These are phyloP conservation scores for Hanseniaspora thailandica DNA, from an alignment of 805 yeast species.

Conservation along the genomic window DNA sequence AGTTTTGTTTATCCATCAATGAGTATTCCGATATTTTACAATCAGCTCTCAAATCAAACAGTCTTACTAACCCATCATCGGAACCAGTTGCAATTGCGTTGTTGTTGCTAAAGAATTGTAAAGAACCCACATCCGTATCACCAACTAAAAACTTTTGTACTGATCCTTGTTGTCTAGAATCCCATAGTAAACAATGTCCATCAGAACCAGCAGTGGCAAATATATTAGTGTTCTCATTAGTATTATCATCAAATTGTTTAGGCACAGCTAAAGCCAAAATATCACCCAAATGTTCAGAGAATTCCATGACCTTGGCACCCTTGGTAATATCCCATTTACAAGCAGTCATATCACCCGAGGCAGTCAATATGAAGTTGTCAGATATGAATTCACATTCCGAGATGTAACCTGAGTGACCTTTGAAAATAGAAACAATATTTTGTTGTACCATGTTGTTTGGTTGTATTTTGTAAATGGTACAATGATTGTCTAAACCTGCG, in stretches of 20 bases:
- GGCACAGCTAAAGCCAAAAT: constrained; percentile 40
- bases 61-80: constrained; percentile 61
- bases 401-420: constrained; percentile 75
- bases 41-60: constrained; percentile 69
- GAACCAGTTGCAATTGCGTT: constrained; percentile 61
- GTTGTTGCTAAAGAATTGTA: constrained; percentile 59
- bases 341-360: constrained; percentile 75
- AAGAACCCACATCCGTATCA: constrained; percentile 50
- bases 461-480: constrained; percentile 51
- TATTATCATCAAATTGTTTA: constrained; percentile 5
- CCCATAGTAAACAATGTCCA: constrained; percentile 59
- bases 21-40: constrained; percentile 49
- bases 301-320: constrained; percentile 43
- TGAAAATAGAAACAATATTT: constrained; percentile 42
- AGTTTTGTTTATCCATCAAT: constrained; percentile 19
- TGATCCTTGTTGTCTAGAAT: constrained; percentile 37
- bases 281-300: constrained; percentile 61
- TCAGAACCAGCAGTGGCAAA: constrained; percentile 61
- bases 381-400: constrained; percentile 60
- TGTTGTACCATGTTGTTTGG: constrained; percentile 30
- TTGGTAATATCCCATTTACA: constrained; percentile 66
- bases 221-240: constrained; percentile 21
- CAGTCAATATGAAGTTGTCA: constrained; percentile 47
- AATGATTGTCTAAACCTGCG: constrained; percentile 72
- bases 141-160: constrained; percentile 44